These are phyloP conservation scores for Epichloe brachyelytri DNA, from an alignment of 2,329 filamentous ascomycete species.

Conservation along the genomic window DNA sequence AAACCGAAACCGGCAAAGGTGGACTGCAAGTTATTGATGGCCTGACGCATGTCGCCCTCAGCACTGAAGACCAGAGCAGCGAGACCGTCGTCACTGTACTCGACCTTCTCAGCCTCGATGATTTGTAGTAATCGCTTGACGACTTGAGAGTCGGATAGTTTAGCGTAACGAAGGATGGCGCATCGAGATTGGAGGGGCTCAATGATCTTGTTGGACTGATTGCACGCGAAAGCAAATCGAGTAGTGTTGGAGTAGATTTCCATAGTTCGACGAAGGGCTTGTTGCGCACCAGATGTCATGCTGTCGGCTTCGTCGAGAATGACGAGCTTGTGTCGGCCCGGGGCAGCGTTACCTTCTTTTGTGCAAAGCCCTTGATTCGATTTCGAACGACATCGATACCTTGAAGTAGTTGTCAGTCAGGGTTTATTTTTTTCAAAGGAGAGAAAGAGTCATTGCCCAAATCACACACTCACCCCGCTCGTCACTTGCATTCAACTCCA, in stretches of 20 bases:
- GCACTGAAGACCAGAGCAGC: constrained; percentile 95
- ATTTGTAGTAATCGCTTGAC: constrained; percentile 86
- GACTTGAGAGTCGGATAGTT: constrained; percentile 83
- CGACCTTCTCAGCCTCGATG: constrained; percentile 79
- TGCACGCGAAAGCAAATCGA: constrained; percentile 94
- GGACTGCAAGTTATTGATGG: constrained; percentile 95
- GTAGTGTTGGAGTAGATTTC: constrained; percentile 97
- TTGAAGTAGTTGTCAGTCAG: constrained; percentile 15
- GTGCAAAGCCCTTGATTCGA: constrained; percentile 94
- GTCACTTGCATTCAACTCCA: constrained; percentile 93
- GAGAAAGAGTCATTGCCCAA: background rate
- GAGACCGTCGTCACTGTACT: constrained; percentile 84
- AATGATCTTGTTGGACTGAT: constrained; percentile 98
- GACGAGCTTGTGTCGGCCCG: constrained; percentile 86
- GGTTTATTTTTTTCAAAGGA: background rate
- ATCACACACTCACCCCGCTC: constrained; percentile 52
- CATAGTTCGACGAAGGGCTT: constrained; percentile 91
- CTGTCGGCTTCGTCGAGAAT: constrained; percentile 97
- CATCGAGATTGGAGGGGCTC: constrained; percentile 96
- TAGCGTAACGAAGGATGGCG: constrained; percentile 86
- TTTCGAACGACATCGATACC: constrained; percentile 96
- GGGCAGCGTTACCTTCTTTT: constrained; percentile 96
- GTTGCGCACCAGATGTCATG: constrained; percentile 95
- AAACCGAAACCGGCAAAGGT: constrained; percentile 90
- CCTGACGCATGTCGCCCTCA: constrained; percentile 97